Conservation (phyloP, 768 basidiomycete species). For the Phlebiopsis flavidoalba region DNA sequence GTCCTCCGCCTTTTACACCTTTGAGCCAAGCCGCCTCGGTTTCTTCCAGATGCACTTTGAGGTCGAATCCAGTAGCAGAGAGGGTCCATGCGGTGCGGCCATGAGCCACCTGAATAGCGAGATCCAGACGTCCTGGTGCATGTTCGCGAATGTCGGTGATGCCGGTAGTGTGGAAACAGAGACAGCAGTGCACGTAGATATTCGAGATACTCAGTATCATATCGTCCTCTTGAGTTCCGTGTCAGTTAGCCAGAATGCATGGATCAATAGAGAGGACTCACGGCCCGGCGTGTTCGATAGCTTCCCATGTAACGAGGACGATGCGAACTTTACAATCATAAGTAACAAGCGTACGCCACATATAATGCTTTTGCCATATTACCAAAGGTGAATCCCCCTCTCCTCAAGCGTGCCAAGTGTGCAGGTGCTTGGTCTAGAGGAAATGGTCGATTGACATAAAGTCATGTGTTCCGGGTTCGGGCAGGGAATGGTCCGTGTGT, state of each 20-base stretch:
- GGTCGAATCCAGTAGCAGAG: slow-evolving; percentile 79
- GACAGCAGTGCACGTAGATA: slow-evolving; percentile 72
- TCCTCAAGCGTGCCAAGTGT: slow-evolving; percentile 70
- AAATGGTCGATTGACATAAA: slow-evolving; percentile 90
- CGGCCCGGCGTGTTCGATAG: slow-evolving; percentile 91
- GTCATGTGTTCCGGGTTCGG: slow-evolving; percentile 58
- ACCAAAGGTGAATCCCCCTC: slow-evolving; percentile 91
- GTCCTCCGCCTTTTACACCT: slow-evolving; percentile 73
- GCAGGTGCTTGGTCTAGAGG: slow-evolving; percentile 84
- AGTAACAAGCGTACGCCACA: neutral
- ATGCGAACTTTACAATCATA: slow-evolving; percentile 51
- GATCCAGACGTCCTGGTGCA: slow-evolving; percentile 94
- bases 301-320: slow-evolving; percentile 97
- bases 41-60: slow-evolving; percentile 66
- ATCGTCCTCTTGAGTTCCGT: slow-evolving; percentile 54
- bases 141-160: slow-evolving; percentile 64
- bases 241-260: neutral
- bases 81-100: slow-evolving; percentile 95
- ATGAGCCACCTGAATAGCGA: slow-evolving; percentile 93
- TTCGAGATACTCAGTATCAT: slow-evolving; percentile 77
- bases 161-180: slow-evolving; percentile 66
- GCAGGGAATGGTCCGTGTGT: slow-evolving; percentile 63
- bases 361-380: slow-evolving; percentile 26
- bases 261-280: slow-evolving; percentile 38
- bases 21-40: slow-evolving; percentile 84